Percentiles rank a stretch among this genome's conserved stretches.
Conservation (phyloP, 108 stramenopile species). For the Bacterosira constricta region DNA sequence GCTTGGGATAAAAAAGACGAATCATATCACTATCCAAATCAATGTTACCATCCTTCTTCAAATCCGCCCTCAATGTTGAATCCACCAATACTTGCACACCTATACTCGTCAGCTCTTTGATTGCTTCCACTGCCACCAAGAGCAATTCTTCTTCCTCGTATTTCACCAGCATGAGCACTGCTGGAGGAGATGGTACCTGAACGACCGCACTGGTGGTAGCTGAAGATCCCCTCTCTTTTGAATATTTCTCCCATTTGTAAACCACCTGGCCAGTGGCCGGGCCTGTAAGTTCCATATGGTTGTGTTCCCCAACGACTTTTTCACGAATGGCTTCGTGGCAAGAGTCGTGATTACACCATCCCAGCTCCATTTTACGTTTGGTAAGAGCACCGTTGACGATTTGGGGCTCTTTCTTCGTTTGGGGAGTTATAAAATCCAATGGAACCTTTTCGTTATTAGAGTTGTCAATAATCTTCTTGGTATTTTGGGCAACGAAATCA, state of each 20-base stretch:
- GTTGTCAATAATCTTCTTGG: no score
- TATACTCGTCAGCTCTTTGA: constrained; percentile 51
- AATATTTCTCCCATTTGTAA: constrained; percentile 60
- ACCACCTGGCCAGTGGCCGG: constrained; percentile 88
- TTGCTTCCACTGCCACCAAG: constrained; percentile 59
- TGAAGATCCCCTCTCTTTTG: constrained; percentile 1
- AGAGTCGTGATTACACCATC: constrained; percentile 71
- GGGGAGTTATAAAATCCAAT: no score
- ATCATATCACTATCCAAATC: constrained; percentile 59
- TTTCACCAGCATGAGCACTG: constrained; percentile 74
- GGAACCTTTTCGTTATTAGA: no score
- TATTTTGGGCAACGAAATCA: no score
- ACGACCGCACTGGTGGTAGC: not conserved
- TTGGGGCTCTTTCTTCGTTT: not conserved
- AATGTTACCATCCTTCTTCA: constrained; percentile 52
- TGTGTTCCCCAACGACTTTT: constrained; percentile 73
- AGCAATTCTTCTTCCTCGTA: constrained; percentile 66
- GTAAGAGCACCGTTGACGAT: not conserved
- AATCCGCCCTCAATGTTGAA: constrained; percentile 59
- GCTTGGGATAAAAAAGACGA: constrained; percentile 66
- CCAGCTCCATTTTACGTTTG: constrained; percentile 64
- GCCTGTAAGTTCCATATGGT: constrained; percentile 73
- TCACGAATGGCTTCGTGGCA: constrained; percentile 70
- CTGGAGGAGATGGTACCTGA: constrained; percentile 29
- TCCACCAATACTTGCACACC: constrained; percentile 67